Evolutionary conservation across 2,329 filamentous ascomycete species (phyloP).

Genomic region (Colletotrichum neosansevieriae): DNA sequence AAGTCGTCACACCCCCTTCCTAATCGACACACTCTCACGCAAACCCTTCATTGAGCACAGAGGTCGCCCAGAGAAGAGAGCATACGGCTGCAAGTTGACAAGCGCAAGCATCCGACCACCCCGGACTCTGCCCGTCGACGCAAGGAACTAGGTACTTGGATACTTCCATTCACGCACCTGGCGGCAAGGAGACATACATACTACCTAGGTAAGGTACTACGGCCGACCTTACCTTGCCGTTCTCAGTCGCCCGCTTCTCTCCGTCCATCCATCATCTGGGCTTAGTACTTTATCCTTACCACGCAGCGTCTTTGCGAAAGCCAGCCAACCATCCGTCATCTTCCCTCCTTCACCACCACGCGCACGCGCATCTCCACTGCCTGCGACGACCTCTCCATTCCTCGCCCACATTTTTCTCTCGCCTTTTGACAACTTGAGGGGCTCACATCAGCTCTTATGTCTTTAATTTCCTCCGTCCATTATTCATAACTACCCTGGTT

Average conservation of each 20-base stretch:
- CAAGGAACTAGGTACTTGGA: conserved; percentile 7
- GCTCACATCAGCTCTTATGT: neutral
- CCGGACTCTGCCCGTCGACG: conserved; percentile 12
- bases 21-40: conserved; percentile 23
- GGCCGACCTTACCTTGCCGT: conserved; percentile 29
- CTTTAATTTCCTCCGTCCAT: neutral
- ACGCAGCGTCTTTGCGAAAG: conserved; percentile 35
- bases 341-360: conserved; percentile 39
- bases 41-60: conserved; percentile 25
- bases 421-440: conserved; percentile 6
- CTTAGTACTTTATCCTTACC: conserved; percentile 22
- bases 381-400: conserved; percentile 32
- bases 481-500: neutral
- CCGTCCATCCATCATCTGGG: conserved; percentile 36
- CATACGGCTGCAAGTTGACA: conserved; percentile 31
- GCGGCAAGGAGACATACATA: conserved; percentile 19
- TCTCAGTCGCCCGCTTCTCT: conserved; percentile 38
- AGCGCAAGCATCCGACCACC: conserved; percentile 34
- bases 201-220: neutral
- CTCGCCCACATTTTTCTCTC: conserved; percentile 10
- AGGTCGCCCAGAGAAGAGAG: conserved; percentile 14
- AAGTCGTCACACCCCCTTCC: conserved; percentile 17
- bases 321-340: conserved; percentile 41
- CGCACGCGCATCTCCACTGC: conserved; percentile 33
- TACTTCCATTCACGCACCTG: conserved; percentile 3